Evolutionary conservation across 2,329 filamentous ascomycete species (phyloP).

Genomic region (Fusarium pseudograminearum): DNA sequence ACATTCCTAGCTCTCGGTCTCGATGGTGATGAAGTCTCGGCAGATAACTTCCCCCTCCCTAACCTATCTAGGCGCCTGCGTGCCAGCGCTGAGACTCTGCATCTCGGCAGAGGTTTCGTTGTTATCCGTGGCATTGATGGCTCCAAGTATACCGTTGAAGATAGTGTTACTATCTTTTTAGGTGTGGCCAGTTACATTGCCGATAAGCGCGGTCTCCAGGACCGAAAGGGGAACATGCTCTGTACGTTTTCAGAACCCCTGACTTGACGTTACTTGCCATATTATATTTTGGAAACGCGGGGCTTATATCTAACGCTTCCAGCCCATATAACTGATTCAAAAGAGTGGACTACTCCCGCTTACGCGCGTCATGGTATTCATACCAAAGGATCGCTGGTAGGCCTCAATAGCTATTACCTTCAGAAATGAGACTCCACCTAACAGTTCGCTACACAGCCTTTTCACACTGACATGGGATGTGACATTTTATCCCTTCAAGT

Average conservation of each 20-base stretch:
- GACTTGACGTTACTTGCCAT: not conserved
- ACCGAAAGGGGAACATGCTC: slow-evolving; percentile 61
- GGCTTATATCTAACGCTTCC: slow-evolving; percentile 23
- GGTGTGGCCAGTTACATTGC: slow-evolving; percentile 69
- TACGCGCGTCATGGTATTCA: slow-evolving; percentile 63
- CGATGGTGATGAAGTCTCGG: slow-evolving; percentile 36
- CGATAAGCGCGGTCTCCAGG: slow-evolving; percentile 63
- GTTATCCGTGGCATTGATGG: slow-evolving; percentile 67
- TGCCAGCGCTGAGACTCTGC: slow-evolving; percentile 52
- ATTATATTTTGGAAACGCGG: not conserved
- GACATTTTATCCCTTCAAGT: slow-evolving; percentile 63
- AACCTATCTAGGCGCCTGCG: slow-evolving; percentile 52
- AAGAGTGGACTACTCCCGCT: slow-evolving; percentile 59
- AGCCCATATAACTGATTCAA: slow-evolving; percentile 64
- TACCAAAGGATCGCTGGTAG: slow-evolving; percentile 59
- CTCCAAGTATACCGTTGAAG: slow-evolving; percentile 61
- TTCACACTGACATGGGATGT: slow-evolving; percentile 65
- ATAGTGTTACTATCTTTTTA: slow-evolving; percentile 67
- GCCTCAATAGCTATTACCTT: slow-evolving; percentile 29
- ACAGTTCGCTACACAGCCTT: slow-evolving; percentile 53
- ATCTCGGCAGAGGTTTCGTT: slow-evolving; percentile 62
- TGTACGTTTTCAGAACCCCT: slow-evolving; percentile 51
- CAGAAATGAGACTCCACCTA: slow-evolving; percentile 3
- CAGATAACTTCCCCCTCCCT: slow-evolving; percentile 57
- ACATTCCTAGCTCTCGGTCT: slow-evolving; percentile 30